Evolutionary conservation across 345 rosid species (phyloP), one percentile per base, ranked within the genome.

Genomic region (Excoecaria agallocha): DNA sequence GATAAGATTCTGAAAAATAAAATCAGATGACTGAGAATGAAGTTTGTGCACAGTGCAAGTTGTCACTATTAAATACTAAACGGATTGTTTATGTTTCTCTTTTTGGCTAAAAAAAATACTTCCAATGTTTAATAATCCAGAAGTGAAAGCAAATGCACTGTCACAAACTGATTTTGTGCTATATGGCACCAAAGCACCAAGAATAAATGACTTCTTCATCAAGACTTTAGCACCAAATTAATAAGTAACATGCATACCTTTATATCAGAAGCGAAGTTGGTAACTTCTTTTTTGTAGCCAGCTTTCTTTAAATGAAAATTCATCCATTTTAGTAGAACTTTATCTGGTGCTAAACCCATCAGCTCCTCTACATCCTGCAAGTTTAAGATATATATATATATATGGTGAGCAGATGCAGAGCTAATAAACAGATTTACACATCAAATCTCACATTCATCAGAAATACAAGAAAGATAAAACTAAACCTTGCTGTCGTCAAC

Each of bases 311-410:
- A 80, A 83, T 95, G 99, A 71, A 88, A 89, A 81, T 95, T 95
- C 99, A 95, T 95, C 98, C 99, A 95, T 82, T 95, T 93, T 51
- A 95, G 87, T 66, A 95, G 66, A 78, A 95, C 93, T 82, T 95
- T 95, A 83, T 93, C 99, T 72, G 99, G 99, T 70, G 94, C 84
- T 77, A 95, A 85, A 70, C 90, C 84, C 91, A 87, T 79, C 61
- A 95, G 97, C 89, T 95, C 99, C 84, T 95, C 99, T 54, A 86
- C 97, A 49, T 95, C 98, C 99, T 95, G 87, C 76, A 83, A 62
- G 50, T 13, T 65, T 77, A 43, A 57, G 12, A 41, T 30, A 30
- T 30, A 30, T 30, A 30, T 30, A 30, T 30, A 30, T 30, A 30
- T 22, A 71, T 25, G 6, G 22, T 74, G 38, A 61, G 56, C 56